Conservation (phyloP, 768 basidiomycete genomes). For the Boletus fagicola region DNA sequence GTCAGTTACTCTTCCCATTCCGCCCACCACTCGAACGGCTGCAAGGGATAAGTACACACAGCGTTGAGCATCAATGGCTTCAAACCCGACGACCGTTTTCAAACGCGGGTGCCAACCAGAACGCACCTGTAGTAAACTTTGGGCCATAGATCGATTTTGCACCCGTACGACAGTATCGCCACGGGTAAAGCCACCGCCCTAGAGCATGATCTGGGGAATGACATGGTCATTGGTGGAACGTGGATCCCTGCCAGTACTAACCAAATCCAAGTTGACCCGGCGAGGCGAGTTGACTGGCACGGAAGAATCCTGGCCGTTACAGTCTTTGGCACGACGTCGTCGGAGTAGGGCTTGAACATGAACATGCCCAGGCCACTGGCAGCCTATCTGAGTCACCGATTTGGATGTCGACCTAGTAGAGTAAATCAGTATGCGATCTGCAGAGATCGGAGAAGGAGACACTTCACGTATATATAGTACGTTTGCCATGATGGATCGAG, state of each 20-base stretch:
- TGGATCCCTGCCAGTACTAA: conserved; percentile 49
- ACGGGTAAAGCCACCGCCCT: conserved; percentile 84
- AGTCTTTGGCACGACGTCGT: conserved; percentile 75
- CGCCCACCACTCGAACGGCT: conserved; percentile 87
- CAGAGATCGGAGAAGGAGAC: not conserved
- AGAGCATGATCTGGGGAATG: conserved; percentile 84
- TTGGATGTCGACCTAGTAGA: conserved; percentile 66
- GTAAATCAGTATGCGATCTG: conserved; percentile 2
- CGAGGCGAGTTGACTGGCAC: conserved; percentile 53
- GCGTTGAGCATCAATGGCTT: conserved; percentile 98
- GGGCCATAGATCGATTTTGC: conserved; percentile 63
- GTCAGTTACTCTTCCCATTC: conserved; percentile 67
- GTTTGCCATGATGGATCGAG: conserved; percentile 22
- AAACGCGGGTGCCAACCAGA: no score
- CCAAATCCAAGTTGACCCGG: conserved; percentile 56
- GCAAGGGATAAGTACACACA: conserved; percentile 78
- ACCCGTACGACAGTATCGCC: conserved; percentile 64
- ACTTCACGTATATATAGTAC: conserved; percentile 22
- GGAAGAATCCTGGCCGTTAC: conserved; percentile 78
- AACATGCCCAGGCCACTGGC: no score
- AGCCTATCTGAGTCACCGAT: conserved; percentile 36
- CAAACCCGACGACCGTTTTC: conserved; percentile 27
- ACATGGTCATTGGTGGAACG: conserved; percentile 76
- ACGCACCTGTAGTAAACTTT: no score
- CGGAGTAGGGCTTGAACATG: conserved; percentile 84